Base-by-base conservation (phyloP, 1,284 basidiomycete species). In the Ustilago curta region DNA sequence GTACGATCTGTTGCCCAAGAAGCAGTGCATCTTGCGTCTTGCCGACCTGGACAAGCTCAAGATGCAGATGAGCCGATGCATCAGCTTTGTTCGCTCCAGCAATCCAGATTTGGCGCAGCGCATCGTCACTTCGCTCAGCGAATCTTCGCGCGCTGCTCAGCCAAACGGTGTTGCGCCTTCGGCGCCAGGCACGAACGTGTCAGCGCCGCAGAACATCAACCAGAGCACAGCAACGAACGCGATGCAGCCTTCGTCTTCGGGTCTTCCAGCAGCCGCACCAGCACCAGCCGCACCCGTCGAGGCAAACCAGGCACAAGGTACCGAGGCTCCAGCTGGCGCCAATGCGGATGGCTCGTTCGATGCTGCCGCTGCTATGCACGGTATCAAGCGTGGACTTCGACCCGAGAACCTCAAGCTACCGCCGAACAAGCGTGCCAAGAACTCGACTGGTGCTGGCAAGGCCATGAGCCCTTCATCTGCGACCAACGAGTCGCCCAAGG, bases 1-100 rank as follows among this genome's bases (percentile, higher is more conserved):
- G 59, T 59, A 78, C 49, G 81, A 77, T 23, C 47, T 83, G 45
- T 52, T 81, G 40, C 60, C 77, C 31, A 67, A 68, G 57, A 66
- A 75, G 42, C 71, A 83, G 59, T 82, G 78, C 66, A 80, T 83
- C 45, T 59, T 84, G 27, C 70, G 76, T 16, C 45, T 74, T 27
- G 63, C 67, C 21, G 82, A 84, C 52, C 63, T 84, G 39, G 81
- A 83, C 55, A 83, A 83, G 70, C 73, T 84, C 43, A 83, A 83
- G 63, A 75, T 77, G 58, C 82, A 84, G 58, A 81, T 84, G 78
- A 80, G 74, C 50, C 72, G 82, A 11, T 83, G 82, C 61, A 83
- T 82, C 68, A 76, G 79, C 45, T 84, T 81, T 69, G 82, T 84
- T 19, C 75, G 80, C 14, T 67, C 75, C 39, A 77, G 76, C 65